phyloP scores from a whole-genome alignment of 257 asterid species.

The Fraxinus cuspidata region DNA sequence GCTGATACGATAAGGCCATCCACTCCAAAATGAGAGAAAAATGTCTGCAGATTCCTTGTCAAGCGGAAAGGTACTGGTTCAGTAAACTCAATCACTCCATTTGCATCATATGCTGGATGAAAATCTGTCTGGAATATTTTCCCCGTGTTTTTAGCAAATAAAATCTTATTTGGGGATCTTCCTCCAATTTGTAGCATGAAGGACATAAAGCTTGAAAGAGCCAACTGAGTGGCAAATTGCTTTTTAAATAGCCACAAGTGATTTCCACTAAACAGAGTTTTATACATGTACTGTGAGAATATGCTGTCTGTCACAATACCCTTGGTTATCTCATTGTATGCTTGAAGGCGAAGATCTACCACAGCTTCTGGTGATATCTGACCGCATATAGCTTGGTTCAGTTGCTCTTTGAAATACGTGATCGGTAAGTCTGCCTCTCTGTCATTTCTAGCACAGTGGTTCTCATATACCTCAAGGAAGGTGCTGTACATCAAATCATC shows the following conservation, averaged over 20 bases:
- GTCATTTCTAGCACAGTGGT: slow-evolving; percentile 94
- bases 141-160: slow-evolving; percentile 96
- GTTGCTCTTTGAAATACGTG: slow-evolving; percentile 89
- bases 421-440: slow-evolving; percentile 90
- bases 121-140: slow-evolving; percentile 96
- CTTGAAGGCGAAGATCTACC: slow-evolving; percentile 94
- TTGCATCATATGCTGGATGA: slow-evolving; percentile 94
- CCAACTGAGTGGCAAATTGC: slow-evolving; percentile 94
- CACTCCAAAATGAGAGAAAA: slow-evolving; percentile 95
- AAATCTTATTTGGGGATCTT: slow-evolving; percentile 94
- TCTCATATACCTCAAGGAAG: slow-evolving; percentile 96
- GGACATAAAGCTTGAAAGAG: slow-evolving; percentile 94
- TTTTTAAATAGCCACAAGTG: slow-evolving; percentile 97
- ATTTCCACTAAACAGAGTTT: slow-evolving; percentile 83
- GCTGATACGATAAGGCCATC: slow-evolving; percentile 95
- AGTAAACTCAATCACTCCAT: slow-evolving; percentile 94
- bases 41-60: slow-evolving; percentile 93
- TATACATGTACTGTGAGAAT: slow-evolving; percentile 97
- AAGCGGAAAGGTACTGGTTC: slow-evolving; percentile 97
- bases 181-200: slow-evolving; percentile 98
- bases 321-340: slow-evolving; percentile 84
- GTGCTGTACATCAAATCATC: slow-evolving; percentile 98
- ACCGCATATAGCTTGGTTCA: slow-evolving; percentile 94
- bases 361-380: slow-evolving; percentile 96
- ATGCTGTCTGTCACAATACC: slow-evolving; percentile 82